Conservation (phyloP, 2,329 filamentous ascomycete species). For the Ophiocordyceps camponoti-leonardi region DNA sequence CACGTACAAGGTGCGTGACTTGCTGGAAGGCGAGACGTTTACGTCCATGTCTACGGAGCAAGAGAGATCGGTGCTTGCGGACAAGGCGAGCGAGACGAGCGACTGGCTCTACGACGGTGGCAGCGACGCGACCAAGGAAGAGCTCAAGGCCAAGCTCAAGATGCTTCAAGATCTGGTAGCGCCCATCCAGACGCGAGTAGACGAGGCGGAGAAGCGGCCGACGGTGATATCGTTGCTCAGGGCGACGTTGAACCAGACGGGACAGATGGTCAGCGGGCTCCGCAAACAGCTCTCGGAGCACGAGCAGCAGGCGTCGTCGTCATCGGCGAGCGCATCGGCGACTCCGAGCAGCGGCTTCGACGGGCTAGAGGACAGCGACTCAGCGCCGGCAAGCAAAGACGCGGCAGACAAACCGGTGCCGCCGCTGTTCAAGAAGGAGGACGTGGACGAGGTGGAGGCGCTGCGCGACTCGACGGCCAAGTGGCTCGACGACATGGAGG, state of each 20-base stretch:
- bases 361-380: conserved; percentile 59
- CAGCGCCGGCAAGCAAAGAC: conserved; percentile 20
- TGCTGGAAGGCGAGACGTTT: conserved; percentile 64
- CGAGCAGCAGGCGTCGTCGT: conserved; percentile 37
- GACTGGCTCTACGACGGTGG: conserved; percentile 91
- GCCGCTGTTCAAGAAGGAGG: conserved; percentile 52
- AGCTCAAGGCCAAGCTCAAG: conserved; percentile 61
- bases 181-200: conserved; percentile 58
- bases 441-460: conserved; percentile 48
- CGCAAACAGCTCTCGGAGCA: conserved; percentile 53
- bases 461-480: conserved; percentile 42
- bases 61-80: conserved; percentile 48
- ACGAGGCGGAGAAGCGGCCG: conserved; percentile 57
- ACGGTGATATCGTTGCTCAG: conserved; percentile 49
- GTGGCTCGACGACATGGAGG: conserved; percentile 62
- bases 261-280: conserved; percentile 52
- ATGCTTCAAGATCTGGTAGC: conserved; percentile 60
- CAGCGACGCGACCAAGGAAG: conserved; percentile 53
- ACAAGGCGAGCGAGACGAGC: conserved; percentile 50
- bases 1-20: conserved; percentile 75
- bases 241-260: conserved; percentile 53
- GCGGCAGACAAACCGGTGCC: conserved; percentile 27
- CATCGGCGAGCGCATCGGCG: conserved; percentile 20
- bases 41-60: conserved; percentile 50
- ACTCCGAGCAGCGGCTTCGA: conserved; percentile 42